A percentile compares a stretch with the other conserved stretches of the same genome.
Evolutionary conservation across 75 land plant species (phyloP).

Genomic region (Chamaecyparis obtusa): DNA sequence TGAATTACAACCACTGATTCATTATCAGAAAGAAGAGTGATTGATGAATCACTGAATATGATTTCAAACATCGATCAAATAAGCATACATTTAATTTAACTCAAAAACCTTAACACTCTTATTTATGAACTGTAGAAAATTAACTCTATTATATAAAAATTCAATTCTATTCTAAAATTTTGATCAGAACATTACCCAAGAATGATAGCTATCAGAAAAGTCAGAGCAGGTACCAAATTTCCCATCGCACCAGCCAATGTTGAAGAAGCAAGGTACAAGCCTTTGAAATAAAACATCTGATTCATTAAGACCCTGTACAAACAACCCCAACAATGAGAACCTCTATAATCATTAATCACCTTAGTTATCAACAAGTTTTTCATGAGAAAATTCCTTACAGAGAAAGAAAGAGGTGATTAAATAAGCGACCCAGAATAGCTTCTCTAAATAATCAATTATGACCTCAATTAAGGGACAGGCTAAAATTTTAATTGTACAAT

Average conservation of each 20-base stretch:
- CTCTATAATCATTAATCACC: neutral
- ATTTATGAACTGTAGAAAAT: no score
- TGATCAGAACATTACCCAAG: constrained; percentile 22
- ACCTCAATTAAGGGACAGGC: neutral
- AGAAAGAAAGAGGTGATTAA: no score
- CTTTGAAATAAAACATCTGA: constrained; percentile 37
- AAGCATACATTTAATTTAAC: no score
- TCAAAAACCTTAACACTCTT: no score
- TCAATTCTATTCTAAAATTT: neutral
- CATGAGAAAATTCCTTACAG: neutral
- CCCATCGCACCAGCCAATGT: constrained; percentile 33
- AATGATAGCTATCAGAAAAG: constrained; percentile 34
- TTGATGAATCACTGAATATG: no score
- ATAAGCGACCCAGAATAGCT: neutral
- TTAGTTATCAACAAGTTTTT: neutral
- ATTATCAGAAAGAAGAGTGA: no score
- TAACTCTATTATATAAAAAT: no score
- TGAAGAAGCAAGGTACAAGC: constrained; percentile 36
- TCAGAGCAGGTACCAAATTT: constrained; percentile 40
- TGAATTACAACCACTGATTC: no score
- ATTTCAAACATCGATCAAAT: no score
- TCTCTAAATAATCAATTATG: neutral
- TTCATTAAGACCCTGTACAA: constrained; percentile 26
- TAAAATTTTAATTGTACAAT: no score
- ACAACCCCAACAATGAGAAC: neutral